phyloP scores from a whole-genome alignment of 345 rosid genomes.

The Hibiscus mutabilis region DNA sequence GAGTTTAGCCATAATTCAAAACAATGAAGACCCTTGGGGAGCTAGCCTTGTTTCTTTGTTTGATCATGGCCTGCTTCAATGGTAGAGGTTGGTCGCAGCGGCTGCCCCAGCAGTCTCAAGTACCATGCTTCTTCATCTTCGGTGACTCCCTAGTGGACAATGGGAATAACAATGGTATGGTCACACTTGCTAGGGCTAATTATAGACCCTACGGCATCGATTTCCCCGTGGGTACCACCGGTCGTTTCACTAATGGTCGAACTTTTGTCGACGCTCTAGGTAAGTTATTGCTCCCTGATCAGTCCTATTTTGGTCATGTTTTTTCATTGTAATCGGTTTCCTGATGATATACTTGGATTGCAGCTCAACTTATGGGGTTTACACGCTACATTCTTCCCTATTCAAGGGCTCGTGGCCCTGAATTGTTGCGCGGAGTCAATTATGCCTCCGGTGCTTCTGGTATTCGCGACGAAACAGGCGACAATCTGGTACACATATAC shows the following conservation, averaged over 20 bases:
- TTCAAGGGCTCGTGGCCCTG: conserved; percentile 51
- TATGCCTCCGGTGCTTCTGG: conserved; percentile 95
- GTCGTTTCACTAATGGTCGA: conserved; percentile 79
- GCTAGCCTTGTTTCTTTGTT: conserved; percentile 11
- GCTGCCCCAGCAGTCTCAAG: conserved; percentile 31
- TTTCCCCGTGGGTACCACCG: conserved; percentile 67
- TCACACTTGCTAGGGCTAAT: conserved; percentile 71
- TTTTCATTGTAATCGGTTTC: background rate
- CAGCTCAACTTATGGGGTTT: conserved; percentile 78
- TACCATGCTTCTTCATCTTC: conserved; percentile 73
- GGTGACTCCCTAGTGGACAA: conserved; percentile 94
- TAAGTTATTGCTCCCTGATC: conserved; percentile 9
- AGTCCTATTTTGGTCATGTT: background rate
- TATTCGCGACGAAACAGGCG: conserved; percentile 83
- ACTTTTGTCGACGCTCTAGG: conserved; percentile 81
- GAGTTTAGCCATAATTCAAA: background rate
- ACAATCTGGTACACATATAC: conserved; percentile 45
- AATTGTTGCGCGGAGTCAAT: conserved; percentile 53
- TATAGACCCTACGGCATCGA: conserved; percentile 88
- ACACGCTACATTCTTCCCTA: conserved; percentile 51
- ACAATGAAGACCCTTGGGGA: conserved; percentile 2
- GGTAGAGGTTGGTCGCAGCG: conserved; percentile 25
- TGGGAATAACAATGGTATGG: conserved; percentile 75
- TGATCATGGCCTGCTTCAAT: conserved; percentile 20
- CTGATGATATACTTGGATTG: background rate